phyloP scores from a whole-genome alignment of 139 green algal species.

The Micromonas pusilla region DNA sequence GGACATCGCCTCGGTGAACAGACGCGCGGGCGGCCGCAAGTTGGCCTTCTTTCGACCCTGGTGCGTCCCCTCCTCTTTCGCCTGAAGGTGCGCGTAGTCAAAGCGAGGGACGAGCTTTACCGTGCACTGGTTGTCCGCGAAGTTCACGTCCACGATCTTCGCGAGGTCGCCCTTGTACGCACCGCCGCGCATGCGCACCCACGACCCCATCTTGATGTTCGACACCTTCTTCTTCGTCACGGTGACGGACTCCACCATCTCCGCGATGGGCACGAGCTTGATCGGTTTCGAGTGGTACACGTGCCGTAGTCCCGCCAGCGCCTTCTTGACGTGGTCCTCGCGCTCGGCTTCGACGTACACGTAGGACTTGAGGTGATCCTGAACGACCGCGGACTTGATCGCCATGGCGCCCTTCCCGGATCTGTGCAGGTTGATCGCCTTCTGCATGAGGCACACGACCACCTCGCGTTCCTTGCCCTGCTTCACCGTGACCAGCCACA shows the following conservation, averaged over 20 bases:
- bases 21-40: slow-evolving; percentile 28
- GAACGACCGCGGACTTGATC: slow-evolving; percentile 80
- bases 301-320: slow-evolving; percentile 66
- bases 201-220: slow-evolving; percentile 48
- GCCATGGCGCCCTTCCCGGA: slow-evolving; percentile 48
- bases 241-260: slow-evolving; percentile 87
- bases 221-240: slow-evolving; percentile 35
- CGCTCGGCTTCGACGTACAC: slow-evolving; percentile 91
- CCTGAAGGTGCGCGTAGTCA: slow-evolving; percentile 59
- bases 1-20: slow-evolving; percentile 35
- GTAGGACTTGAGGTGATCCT: slow-evolving; percentile 91
- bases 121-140: slow-evolving; percentile 42
- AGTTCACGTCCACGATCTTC: slow-evolving; percentile 79
- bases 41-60: slow-evolving; percentile 25
- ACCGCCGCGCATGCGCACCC: slow-evolving; percentile 71
- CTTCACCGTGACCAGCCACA: slow-evolving; percentile 79
- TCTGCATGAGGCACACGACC: slow-evolving; percentile 82
- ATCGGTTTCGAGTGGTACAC: slow-evolving; percentile 55
- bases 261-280: slow-evolving; percentile 73
- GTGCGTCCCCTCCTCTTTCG: slow-evolving; percentile 25
- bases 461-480: slow-evolving; percentile 71
- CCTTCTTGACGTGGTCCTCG: slow-evolving; percentile 80
- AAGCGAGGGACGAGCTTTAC: slow-evolving; percentile 73
- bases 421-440: slow-evolving; percentile 58
- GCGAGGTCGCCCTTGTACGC: slow-evolving; percentile 90